Percentiles rank a stretch among this genome's conserved stretches.
phyloP scores from a whole-genome alignment of 805 yeast genomes.

The Danielia oregonensis region DNA sequence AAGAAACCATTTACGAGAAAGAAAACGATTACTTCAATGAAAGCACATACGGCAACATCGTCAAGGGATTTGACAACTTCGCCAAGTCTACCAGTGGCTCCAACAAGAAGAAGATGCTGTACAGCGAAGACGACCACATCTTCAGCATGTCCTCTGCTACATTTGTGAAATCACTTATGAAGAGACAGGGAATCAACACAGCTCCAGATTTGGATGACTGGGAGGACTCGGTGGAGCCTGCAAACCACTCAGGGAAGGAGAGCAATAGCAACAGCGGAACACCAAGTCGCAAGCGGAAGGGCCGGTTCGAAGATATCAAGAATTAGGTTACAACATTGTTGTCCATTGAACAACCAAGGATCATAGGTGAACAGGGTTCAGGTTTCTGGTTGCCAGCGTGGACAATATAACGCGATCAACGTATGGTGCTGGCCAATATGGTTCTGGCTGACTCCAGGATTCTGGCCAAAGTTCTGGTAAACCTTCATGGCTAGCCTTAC shows the following conservation, averaged over 20 bases:
- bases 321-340: too few species aligned
- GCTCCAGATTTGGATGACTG: slow-evolving; percentile 17
- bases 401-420: too few species aligned
- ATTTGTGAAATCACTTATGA: slow-evolving; percentile 55
- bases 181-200: slow-evolving; percentile 38
- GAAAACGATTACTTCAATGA: slow-evolving; percentile 78
- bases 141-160: slow-evolving; percentile 74
- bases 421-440: too few species aligned
- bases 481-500: too few species aligned
- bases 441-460: too few species aligned
- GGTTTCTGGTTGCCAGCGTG: too few species aligned
- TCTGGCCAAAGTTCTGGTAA: too few species aligned
- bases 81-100: slow-evolving; percentile 44
- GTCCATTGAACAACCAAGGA: too few species aligned
- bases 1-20: slow-evolving; percentile 73
- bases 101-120: slow-evolving; percentile 46
- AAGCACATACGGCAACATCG: slow-evolving; percentile 71
- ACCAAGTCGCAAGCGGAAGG: slow-evolving; percentile 14
- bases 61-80: slow-evolving; percentile 87
- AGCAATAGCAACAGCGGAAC: slow-evolving; percentile 8
- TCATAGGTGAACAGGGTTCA: too few species aligned
- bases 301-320: slow-evolving; percentile 4
- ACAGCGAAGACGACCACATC: slow-evolving; percentile 73
- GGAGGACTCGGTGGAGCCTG: slow-evolving; percentile 18
- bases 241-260: slow-evolving; percentile 1